These are phyloP conservation scores for Chenopodium quinoa DNA, from an alignment of 148 eudicot species.

Conservation along the genomic window DNA sequence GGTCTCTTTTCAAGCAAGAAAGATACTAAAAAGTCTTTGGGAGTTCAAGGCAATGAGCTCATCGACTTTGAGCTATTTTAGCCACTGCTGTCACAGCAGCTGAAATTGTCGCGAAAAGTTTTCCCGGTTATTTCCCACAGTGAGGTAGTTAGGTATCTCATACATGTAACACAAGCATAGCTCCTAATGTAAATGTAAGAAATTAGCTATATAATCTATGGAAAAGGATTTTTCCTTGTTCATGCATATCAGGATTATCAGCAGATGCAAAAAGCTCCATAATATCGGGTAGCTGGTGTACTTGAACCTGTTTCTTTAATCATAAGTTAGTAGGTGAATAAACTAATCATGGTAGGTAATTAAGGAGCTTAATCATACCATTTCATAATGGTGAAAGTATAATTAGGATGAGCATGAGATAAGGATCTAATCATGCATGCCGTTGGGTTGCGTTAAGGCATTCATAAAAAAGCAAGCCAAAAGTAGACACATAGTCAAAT, in stretches of 20 bases:
- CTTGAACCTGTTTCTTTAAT: neutral
- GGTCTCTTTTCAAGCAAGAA: conserved; percentile 26
- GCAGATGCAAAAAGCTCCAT: neutral
- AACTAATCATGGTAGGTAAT: conserved; percentile 5
- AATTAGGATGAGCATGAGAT: conserved; percentile 9
- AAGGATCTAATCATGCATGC: conserved; percentile 11
- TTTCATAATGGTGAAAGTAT: conserved; percentile 6
- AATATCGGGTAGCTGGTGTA: neutral
- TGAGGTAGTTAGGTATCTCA: conserved; percentile 19
- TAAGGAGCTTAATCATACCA: conserved; percentile 12
- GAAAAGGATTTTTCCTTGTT: neutral
- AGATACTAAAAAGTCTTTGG: conserved; percentile 18
- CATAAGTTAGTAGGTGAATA: neutral
- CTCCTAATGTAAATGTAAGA: conserved; percentile 34
- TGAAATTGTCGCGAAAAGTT: neutral
- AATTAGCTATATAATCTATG: conserved; percentile 17
- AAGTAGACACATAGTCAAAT: neutral
- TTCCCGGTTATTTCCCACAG: conserved; percentile 12
- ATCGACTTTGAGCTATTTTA: conserved; percentile 60
- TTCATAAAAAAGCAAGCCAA: conserved; percentile 9
- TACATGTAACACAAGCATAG: conserved; percentile 25
- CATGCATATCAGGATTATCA: neutral
- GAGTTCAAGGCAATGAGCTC: conserved; percentile 27
- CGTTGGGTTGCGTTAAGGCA: conserved; percentile 21
- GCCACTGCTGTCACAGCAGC: conserved; percentile 7